These are phyloP conservation scores for Dictyostelium intermedium DNA, from an alignment of 78 protist genomes.

Conservation along the genomic window DNA sequence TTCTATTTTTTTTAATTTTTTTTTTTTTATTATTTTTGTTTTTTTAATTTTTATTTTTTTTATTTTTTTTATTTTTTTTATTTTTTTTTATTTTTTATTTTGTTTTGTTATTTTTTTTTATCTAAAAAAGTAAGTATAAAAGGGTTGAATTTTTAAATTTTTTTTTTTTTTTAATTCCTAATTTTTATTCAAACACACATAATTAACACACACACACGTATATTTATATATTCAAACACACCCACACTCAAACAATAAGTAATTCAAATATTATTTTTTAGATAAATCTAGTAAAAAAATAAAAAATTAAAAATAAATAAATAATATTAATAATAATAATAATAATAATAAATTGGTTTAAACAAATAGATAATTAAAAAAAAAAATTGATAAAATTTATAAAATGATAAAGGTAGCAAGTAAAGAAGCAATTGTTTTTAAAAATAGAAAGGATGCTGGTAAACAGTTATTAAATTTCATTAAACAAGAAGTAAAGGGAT, in stretches of 20 bases:
- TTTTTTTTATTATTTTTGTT: too few species aligned
- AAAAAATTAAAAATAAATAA: not conserved
- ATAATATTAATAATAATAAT: not conserved
- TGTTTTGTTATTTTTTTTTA: too few species aligned
- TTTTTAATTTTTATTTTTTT: too few species aligned
- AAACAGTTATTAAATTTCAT: not conserved
- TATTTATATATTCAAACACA: not conserved
- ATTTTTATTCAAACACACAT: not conserved
- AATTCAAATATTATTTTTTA: not conserved
- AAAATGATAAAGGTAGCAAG: not conserved
- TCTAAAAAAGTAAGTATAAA: not conserved
- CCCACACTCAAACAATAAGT: not conserved
- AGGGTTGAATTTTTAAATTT: not conserved
- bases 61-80: too few species aligned
- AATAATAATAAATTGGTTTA: too few species aligned
- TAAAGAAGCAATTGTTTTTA: not conserved
- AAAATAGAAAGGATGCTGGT: conserved; percentile 63
- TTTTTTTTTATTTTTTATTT: too few species aligned
- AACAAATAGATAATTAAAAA: not conserved
- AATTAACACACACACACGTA: not conserved
- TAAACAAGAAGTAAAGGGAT: not conserved
- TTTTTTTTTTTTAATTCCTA: too few species aligned
- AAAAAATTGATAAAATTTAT: not conserved
- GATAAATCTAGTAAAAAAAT: too few species aligned
- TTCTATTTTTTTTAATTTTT: too few species aligned